Evolutionary conservation across 2,329 filamentous ascomycete species (phyloP), one percentile per base, ranked within the genome.

Genomic region (Ceratocystis diversiconidia): DNA sequence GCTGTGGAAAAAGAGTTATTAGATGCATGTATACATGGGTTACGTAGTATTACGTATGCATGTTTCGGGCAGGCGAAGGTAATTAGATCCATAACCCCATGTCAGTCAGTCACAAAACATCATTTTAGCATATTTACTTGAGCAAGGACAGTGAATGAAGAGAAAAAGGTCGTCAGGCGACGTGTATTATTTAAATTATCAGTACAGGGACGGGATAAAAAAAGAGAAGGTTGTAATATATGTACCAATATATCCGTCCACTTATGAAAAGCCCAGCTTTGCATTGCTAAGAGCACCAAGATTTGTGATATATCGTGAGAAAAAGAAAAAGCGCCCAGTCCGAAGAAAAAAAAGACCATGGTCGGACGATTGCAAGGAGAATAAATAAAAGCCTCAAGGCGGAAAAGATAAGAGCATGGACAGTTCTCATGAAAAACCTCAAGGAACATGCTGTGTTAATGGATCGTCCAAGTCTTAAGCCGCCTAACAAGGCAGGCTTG

Each of bases 271-370:
- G 52, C 52, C 52, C 52, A 57, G 52, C 52, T 57, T 57, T 30
- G 12, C 25, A 57, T 57, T 30, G 52, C 28, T 28, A 57, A 57
- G 10, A n/a, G 30, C 22, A 57, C 43, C 30, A 55, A 25, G 61
- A 46, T 22, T 46, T 52, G 62, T 55, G 55, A 48, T 63, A 65
- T 60, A 65, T 66, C 44, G 61, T 64, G 12, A 64, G 32, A 62
- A 10, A 19, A 41, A 36, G 8, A 44, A 62, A 7, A 30, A 36
- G 7, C 36, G 3, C 10, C 10, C 36, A 8, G 48, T 50, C 36
- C n/a, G 46, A 60, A 17, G 17, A 62, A 52, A 50, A 3, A 3
- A 32, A 10, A 62, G 32, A 61, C 15, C 17, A 62, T 30, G 55
- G 30, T 46, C 32, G 32, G 32, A 66, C 48, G 25, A 57, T 60